Evolutionary conservation across 164 flowering plant genomes (phyloP), one percentile per base, ranked within the genome.

Genomic region (Vitis labrusca): DNA sequence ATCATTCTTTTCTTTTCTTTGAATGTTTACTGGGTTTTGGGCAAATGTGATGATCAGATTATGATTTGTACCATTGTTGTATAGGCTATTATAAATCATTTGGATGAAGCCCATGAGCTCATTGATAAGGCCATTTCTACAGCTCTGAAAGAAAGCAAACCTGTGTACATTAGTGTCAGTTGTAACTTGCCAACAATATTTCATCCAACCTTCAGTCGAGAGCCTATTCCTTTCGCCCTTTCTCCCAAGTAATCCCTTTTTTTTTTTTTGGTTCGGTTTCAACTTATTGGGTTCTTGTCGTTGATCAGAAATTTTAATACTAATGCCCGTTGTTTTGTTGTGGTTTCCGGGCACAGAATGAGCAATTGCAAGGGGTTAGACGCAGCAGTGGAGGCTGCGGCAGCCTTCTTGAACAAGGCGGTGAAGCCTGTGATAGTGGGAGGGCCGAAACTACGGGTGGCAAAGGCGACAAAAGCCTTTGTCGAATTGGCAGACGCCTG

Each of bases 91-190:
- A 71, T 81, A 15, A 81, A 73, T 63, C 67, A 81, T 66, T 60
- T 81, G 71, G 84, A 78, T 51, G 81, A 73, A 44, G 81, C 84
- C 9, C 84, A 78, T 65, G 84, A 75, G 49, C 71, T 62, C 47
- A 76, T 81, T 15, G 84, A 81, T 66, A 78, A n/a, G 16, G 81
- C 84, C 17, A 81, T 81, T 47, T 73, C 84, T 3, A 81, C 84
- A 9, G 75, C 79, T 48, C 65, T 81, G 14, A 78, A 64, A 37
- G 79, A 81, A 55, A 81, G 84, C 71, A 81, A 78, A 69, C 84
- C 84, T 47, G 81, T 81, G 0, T 81, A 81, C 30, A 78, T 81
- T 30, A 81, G 84, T 65, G 53, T 81, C 63, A 76, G 79, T 59
- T 81, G 84, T 64, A 81, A 78, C 37, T 60, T 81, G 53, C 71